Conservation (phyloP, 192 early-diverging fungal species). For the Blastocladiella britannica region DNA sequence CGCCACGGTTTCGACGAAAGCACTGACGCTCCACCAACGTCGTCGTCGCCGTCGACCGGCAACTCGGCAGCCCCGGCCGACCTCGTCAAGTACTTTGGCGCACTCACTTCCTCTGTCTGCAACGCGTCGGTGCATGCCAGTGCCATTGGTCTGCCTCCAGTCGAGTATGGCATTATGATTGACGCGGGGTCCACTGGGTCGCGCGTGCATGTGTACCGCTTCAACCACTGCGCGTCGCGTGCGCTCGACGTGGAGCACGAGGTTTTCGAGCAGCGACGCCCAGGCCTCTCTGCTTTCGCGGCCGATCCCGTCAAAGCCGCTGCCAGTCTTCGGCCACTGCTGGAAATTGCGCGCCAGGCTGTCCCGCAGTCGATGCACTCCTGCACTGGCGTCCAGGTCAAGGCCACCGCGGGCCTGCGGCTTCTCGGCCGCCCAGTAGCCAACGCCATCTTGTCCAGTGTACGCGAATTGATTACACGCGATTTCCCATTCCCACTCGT, state of each 20-base stretch:
- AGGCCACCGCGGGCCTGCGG: constrained; percentile 87
- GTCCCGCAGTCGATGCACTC: constrained; percentile 45
- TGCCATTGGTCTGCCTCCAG: constrained; percentile 43
- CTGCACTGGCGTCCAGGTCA: constrained; percentile 81
- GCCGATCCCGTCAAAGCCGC: constrained; percentile 60
- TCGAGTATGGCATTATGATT: constrained; percentile 84
- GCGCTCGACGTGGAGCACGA: constrained; percentile 72
- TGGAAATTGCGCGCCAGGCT: constrained; percentile 47
- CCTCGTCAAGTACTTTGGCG: too few relatives aligned
- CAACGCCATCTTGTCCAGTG: constrained; percentile 47
- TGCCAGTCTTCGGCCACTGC: constrained; percentile 48
- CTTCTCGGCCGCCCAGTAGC: constrained; percentile 50
- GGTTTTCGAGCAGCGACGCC: constrained; percentile 61
- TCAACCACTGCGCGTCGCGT: constrained; percentile 79
- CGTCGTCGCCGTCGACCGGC: too few relatives aligned
- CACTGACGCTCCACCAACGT: too few relatives aligned
- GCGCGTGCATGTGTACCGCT: constrained; percentile 89
- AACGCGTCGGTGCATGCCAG: too few relatives aligned
- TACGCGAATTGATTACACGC: constrained; percentile 38
- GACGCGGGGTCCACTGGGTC: constrained; percentile 95
- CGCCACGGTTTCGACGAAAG: too few relatives aligned
- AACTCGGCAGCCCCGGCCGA: too few relatives aligned
- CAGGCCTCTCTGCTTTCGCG: constrained; percentile 57
- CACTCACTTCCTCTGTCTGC: too few relatives aligned
- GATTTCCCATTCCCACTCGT: constrained; percentile 67